Conservation (phyloP, 139 green algal genomes). For the Mesotaenium endlicherianum region DNA sequence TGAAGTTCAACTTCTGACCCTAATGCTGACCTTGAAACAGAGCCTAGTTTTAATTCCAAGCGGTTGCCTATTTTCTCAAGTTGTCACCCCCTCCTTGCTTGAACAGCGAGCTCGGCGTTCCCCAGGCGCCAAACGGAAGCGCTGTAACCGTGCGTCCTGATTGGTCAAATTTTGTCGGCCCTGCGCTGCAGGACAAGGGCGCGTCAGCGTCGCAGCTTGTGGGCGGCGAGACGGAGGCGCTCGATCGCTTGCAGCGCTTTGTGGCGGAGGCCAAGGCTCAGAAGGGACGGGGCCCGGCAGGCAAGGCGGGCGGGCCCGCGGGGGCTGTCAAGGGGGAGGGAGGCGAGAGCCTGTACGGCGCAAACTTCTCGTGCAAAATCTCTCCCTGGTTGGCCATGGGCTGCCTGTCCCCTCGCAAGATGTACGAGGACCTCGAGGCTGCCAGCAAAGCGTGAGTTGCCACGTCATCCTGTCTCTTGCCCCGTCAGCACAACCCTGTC, state of each 20-base stretch:
- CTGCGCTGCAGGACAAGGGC: neutral
- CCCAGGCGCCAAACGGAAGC: too few species aligned
- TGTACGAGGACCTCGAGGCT: slow-evolving; percentile 56
- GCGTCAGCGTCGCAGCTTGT: slow-evolving; percentile 3
- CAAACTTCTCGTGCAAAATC: slow-evolving; percentile 70
- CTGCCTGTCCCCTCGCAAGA: slow-evolving; percentile 73
- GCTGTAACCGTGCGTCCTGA: too few species aligned
- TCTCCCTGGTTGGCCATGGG: slow-evolving; percentile 78
- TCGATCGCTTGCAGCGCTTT: slow-evolving; percentile 65
- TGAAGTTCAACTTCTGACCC: too few species aligned
- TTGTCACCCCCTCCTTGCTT: too few species aligned
- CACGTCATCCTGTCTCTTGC: too few species aligned
- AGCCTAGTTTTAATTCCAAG: too few species aligned
- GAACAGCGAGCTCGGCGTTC: too few species aligned
- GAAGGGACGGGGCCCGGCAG: neutral
- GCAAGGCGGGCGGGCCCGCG: slow-evolving; percentile 2
- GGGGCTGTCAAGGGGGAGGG: neutral
- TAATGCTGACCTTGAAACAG: too few species aligned
- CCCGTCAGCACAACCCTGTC: too few species aligned
- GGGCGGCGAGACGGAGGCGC: slow-evolving; percentile 73
- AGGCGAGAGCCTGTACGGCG: slow-evolving; percentile 12
- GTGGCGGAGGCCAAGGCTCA: slow-evolving; percentile 40
- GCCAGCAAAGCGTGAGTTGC: too few species aligned
- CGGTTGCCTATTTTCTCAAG: too few species aligned
- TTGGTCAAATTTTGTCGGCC: neutral